Conservation (phyloP, 2,329 filamentous ascomycete species). For the Calonectria pauciramosa region DNA sequence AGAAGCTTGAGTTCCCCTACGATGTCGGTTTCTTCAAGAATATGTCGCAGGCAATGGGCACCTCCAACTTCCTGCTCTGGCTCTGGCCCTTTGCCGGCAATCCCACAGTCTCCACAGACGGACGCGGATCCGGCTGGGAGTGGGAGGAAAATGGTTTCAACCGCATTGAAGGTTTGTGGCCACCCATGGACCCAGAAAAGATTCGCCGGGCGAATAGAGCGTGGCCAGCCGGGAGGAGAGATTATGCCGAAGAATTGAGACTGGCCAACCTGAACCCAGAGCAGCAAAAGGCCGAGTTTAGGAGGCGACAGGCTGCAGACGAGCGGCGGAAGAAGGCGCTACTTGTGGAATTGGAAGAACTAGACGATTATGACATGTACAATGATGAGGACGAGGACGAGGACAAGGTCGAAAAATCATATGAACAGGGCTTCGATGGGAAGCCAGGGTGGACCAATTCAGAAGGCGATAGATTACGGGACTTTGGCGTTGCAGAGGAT, state of each 20-base stretch:
- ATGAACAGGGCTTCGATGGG: slow-evolving; percentile 48
- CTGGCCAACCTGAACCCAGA: slow-evolving; percentile 56
- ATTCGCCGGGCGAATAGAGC: slow-evolving; percentile 57
- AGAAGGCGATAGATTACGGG: slow-evolving; percentile 80
- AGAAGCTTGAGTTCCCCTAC: slow-evolving; percentile 83
- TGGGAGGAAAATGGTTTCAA: slow-evolving; percentile 87
- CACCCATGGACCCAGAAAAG: slow-evolving; percentile 74
- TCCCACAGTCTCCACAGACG: slow-evolving; percentile 57
- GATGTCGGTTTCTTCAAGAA: slow-evolving; percentile 83
- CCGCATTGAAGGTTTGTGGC: slow-evolving; percentile 71
- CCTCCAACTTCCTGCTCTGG: slow-evolving; percentile 75
- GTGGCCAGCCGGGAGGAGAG: slow-evolving; percentile 56
- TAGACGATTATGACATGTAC: slow-evolving; percentile 68
- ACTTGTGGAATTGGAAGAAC: slow-evolving; percentile 65
- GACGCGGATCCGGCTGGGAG: slow-evolving; percentile 64
- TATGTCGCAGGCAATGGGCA: slow-evolving; percentile 82
- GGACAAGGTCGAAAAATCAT: slow-evolving; percentile 66
- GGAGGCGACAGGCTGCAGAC: slow-evolving; percentile 63
- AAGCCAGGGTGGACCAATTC: slow-evolving; percentile 77
- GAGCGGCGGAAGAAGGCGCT: slow-evolving; percentile 56
- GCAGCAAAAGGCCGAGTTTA: slow-evolving; percentile 64
- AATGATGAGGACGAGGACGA: slow-evolving; percentile 70
- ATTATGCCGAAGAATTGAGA: slow-evolving; percentile 50
- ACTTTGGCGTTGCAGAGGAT: slow-evolving; percentile 87
- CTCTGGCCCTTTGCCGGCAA: slow-evolving; percentile 74